A percentile compares a stretch with the other conserved stretches of the same genome.
phyloP scores from a whole-genome alignment of 2,329 filamentous ascomycete genomes.

The Aspergillus terreus region DNA sequence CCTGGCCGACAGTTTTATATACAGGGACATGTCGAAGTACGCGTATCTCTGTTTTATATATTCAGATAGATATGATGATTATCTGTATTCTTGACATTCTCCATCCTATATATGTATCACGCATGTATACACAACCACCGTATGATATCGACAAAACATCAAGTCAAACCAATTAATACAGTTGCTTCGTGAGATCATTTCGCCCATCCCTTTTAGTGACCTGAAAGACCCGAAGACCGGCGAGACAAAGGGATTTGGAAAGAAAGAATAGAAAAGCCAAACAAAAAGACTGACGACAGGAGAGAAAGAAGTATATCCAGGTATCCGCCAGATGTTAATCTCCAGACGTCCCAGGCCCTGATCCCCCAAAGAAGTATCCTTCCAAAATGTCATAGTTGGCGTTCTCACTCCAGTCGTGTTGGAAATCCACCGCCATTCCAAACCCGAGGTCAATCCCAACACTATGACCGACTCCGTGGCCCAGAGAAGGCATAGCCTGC shows the following conservation, averaged over 20 bases:
- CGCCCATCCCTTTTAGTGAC: constrained; percentile 1
- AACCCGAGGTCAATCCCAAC: constrained; percentile 44
- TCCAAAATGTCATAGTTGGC: constrained; percentile 50
- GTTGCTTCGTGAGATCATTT: constrained; percentile 7
- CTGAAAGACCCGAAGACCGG: neutral
- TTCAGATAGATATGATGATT: too few relatives aligned
- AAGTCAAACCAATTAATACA: constrained; percentile 1
- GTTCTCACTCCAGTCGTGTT: constrained; percentile 49
- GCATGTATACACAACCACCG: neutral
- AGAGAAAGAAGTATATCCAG: neutral
- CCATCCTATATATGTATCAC: neutral
- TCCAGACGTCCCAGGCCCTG: constrained; percentile 24
- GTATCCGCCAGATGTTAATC: neutral
- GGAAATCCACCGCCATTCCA: constrained; percentile 43
- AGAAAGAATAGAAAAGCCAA: neutral
- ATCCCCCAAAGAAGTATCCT: constrained; percentile 54
- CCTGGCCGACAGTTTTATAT: neutral
- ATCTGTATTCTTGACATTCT: neutral
- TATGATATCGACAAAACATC: neutral
- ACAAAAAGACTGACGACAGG: constrained; percentile 2
- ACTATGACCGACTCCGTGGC: constrained; percentile 31
- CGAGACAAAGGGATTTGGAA: constrained; percentile 2
- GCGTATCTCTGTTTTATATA: too few relatives aligned
- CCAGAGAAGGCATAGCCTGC: constrained; percentile 27
- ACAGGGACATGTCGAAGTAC: too few relatives aligned